Percentiles rank a stretch among this genome's conserved stretches.
phyloP scores from a whole-genome alignment of 192 early-diverging fungal genomes.

The Backusella psychrophila region DNA sequence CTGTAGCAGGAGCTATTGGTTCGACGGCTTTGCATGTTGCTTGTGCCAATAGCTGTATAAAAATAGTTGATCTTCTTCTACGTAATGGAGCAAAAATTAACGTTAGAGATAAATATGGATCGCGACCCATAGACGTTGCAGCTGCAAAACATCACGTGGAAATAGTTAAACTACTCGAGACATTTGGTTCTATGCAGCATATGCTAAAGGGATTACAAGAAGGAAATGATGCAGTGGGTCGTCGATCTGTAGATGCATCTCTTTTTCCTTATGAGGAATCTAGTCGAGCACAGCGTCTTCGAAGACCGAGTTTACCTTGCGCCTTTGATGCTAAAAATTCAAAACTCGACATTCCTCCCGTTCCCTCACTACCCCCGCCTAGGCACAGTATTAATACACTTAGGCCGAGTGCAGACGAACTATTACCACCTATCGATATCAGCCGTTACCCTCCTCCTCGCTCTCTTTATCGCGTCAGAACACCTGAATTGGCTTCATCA shows the following conservation, averaged over 20 bases:
- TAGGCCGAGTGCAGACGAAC: not conserved
- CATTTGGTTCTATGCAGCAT: conserved; percentile 36
- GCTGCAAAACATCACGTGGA: conserved; percentile 50
- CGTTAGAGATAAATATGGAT: conserved; percentile 61
- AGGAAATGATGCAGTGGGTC: not conserved
- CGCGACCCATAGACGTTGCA: conserved; percentile 46
- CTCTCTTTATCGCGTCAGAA: conserved; percentile 7
- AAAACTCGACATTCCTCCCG: conserved; percentile 9
- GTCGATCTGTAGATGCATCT: conserved; percentile 16
- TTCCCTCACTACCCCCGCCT: conserved; percentile 9
- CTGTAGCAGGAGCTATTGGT: conserved; percentile 54
- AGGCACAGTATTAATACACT: not conserved
- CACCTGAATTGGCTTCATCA: conserved; percentile 12
- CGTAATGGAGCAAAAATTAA: conserved; percentile 57
- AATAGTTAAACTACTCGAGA: conserved; percentile 43
- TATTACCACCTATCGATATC: not conserved
- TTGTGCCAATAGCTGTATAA: conserved; percentile 67
- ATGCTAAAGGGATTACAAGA: conserved; percentile 17
- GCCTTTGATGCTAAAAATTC: conserved; percentile 26
- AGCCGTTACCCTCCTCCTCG: not conserved
- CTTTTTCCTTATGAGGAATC: conserved; percentile 3
- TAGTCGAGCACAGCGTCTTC: conserved; percentile 13
- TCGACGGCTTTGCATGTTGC: conserved; percentile 86
- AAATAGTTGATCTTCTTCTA: conserved; percentile 61
- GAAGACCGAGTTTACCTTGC: conserved; percentile 35